These are phyloP conservation scores for Calendula officinalis DNA, from an alignment of 129 eudicot species.

Conservation along the genomic window DNA sequence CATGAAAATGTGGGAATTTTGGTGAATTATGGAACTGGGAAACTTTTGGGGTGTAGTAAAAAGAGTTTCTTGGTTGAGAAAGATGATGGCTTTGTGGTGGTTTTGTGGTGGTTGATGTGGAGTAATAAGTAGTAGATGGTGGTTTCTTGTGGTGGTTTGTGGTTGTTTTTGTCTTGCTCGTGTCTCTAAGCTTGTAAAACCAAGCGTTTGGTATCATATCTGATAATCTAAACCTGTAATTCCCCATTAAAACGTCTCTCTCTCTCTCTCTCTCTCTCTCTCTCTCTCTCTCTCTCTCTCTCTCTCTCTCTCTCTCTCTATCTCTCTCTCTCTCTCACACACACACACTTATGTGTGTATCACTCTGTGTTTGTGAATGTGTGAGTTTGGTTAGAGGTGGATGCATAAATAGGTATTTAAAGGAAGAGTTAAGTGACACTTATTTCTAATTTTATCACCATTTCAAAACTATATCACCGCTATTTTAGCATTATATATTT, in stretches of 20 bases:
- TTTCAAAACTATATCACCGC: too few species aligned
- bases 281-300: slow-evolving; percentile 12
- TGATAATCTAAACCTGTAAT: slow-evolving; percentile 64
- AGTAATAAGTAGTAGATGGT: slow-evolving; percentile 9
- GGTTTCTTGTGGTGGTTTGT: slow-evolving; percentile 34
- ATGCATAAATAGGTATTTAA: slow-evolving; percentile 29
- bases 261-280: neutral
- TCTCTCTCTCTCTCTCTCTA: slow-evolving; percentile 1
- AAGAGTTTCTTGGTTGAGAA: slow-evolving; percentile 42
- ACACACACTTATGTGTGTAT: slow-evolving; percentile 1
- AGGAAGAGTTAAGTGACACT: slow-evolving; percentile 19
- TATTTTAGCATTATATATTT: too few species aligned
- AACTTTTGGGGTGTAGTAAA: slow-evolving; percentile 37
- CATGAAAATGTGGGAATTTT: slow-evolving; percentile 35
- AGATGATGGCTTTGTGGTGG: slow-evolving; percentile 24
- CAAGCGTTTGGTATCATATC: slow-evolving; percentile 85
- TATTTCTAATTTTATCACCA: slow-evolving; percentile 7
- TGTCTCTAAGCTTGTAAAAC: slow-evolving; percentile 82
- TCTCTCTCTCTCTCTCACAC: neutral
- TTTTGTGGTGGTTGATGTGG: slow-evolving; percentile 30
- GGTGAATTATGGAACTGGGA: slow-evolving; percentile 35
- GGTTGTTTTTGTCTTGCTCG: slow-evolving; percentile 43
- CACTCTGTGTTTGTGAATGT: neutral
- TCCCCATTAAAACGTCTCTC: slow-evolving; percentile 46
- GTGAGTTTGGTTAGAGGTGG: slow-evolving; percentile 27